phyloP scores from a whole-genome alignment of 2,329 filamentous ascomycete genomes.

The Scedosporium aurantiacum region DNA sequence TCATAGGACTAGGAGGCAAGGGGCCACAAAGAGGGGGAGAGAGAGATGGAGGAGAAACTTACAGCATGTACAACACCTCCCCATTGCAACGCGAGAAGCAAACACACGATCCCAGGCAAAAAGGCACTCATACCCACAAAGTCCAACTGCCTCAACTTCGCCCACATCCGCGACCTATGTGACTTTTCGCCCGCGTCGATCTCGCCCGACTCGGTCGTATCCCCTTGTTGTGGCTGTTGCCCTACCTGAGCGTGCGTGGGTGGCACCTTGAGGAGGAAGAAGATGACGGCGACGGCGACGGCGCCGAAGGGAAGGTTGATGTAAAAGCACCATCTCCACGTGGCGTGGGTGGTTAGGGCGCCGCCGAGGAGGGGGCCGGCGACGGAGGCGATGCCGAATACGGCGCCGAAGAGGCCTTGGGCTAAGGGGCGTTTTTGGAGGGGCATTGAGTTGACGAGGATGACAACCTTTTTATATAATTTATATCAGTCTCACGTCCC shows the following conservation, averaged over 20 bases:
- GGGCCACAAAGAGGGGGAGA: not conserved
- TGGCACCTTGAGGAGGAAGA: conserved; percentile 13
- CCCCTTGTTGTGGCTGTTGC: not conserved
- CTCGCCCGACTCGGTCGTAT: not conserved
- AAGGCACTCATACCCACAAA: conserved; percentile 8
- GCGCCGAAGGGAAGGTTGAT: conserved; percentile 20
- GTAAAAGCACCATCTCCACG: conserved; percentile 6
- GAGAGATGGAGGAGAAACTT: conserved; percentile 4
- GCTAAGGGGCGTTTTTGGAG: conserved; percentile 23
- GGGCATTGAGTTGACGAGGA: conserved; percentile 20
- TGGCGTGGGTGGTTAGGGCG: conserved; percentile 16
- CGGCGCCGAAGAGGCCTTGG: conserved; percentile 22
- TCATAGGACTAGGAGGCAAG: not conserved
- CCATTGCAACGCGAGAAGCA: conserved; percentile 38
- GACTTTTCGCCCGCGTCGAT: not conserved
- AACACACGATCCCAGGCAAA: conserved; percentile 24
- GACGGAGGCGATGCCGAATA: conserved; percentile 28
- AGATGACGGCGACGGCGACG: conserved; percentile 17
- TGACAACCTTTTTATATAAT: conserved; percentile 11
- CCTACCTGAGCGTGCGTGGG: not conserved
- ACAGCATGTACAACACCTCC: conserved; percentile 24
- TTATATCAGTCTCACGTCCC: not conserved
- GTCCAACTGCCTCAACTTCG: conserved; percentile 8
- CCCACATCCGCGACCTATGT: conserved; percentile 3
- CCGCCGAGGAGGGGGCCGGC: conserved; percentile 18